phyloP scores from a whole-genome alignment of 2,329 filamentous ascomycete genomes.

The Leptographium wingfieldii region DNA sequence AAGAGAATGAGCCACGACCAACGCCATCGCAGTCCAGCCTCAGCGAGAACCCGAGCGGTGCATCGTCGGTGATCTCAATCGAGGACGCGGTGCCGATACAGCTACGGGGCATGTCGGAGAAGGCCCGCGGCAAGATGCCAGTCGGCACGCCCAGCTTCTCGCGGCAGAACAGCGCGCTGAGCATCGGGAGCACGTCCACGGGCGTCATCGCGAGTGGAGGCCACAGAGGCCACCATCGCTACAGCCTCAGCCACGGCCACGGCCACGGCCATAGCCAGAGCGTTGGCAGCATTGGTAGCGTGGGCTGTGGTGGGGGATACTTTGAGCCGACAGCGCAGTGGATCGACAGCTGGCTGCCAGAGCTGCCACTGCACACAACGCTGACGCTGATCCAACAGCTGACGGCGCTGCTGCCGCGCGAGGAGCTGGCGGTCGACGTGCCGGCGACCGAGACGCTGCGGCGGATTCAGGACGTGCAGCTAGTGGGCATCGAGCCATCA shows the following conservation, averaged over 20 bases:
- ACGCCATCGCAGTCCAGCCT: constrained; percentile 47
- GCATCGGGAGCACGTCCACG: constrained; percentile 51
- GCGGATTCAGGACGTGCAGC: constrained; percentile 45
- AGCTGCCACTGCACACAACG: constrained; percentile 77
- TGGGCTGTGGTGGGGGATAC: not conserved
- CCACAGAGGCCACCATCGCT: not conserved
- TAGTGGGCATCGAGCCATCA: constrained; percentile 63
- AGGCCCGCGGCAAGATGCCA: constrained; percentile 91
- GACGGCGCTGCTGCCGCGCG: constrained; percentile 40
- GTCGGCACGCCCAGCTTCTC: constrained; percentile 73
- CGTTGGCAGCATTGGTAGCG: not conserved
- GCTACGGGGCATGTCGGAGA: constrained; percentile 88
- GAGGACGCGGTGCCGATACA: constrained; percentile 77
- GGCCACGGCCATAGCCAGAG: not conserved
- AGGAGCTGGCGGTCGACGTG: constrained; percentile 25
- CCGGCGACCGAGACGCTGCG: constrained; percentile 22
- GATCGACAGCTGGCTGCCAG: constrained; percentile 91
- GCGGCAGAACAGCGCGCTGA: constrained; percentile 78
- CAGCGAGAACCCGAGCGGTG: constrained; percentile 48
- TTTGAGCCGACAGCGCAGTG: constrained; percentile 75
- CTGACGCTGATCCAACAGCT: constrained; percentile 63
- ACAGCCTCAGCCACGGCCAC: not conserved
- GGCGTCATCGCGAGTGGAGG: not conserved
- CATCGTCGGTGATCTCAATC: constrained; percentile 54
- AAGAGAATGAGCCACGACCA: constrained; percentile 34